Conservation (phyloP, 1,139 yeast genomes). For the Kurtzmaniella quercitrusa region DNA sequence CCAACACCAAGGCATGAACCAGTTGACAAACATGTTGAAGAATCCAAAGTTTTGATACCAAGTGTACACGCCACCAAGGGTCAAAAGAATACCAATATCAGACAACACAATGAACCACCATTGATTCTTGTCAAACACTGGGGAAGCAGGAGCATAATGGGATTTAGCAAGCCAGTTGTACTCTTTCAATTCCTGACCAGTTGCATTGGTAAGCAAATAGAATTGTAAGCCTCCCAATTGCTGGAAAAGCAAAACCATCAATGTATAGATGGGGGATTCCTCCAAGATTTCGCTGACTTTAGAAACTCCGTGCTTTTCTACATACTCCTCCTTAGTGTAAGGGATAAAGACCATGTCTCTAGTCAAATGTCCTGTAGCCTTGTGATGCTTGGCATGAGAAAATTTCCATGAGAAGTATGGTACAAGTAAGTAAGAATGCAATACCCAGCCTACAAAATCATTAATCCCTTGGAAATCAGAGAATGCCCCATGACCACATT, state of each 20-base stretch:
- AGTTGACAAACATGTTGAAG: slow-evolving; percentile 61
- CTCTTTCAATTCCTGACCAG: slow-evolving; percentile 67
- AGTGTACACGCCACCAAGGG: slow-evolving; percentile 52
- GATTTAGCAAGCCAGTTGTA: slow-evolving; percentile 40
- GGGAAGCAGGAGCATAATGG: slow-evolving; percentile 72
- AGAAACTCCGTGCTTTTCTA: slow-evolving; percentile 32
- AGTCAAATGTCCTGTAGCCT: slow-evolving; percentile 78
- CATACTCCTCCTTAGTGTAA: slow-evolving; percentile 53
- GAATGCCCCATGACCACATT: slow-evolving; percentile 87
- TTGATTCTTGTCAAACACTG: slow-evolving; percentile 67
- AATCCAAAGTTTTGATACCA: slow-evolving; percentile 64
- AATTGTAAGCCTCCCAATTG: slow-evolving; percentile 75
- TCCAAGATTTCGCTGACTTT: slow-evolving; percentile 58
- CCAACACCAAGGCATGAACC: slow-evolving; percentile 74
- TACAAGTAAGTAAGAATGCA: slow-evolving; percentile 73
- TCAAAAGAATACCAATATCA: slow-evolving; percentile 64
- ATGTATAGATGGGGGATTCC: slow-evolving; percentile 69
- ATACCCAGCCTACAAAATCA: slow-evolving; percentile 76
- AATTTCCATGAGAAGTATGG: slow-evolving; percentile 88
- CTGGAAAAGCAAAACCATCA: slow-evolving; percentile 54
- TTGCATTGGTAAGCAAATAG: slow-evolving; percentile 65
- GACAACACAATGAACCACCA: slow-evolving; percentile 66
- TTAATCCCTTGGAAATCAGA: slow-evolving; percentile 66
- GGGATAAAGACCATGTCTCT: slow-evolving; percentile 86
- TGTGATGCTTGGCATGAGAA: slow-evolving; percentile 81